phyloP scores from a whole-genome alignment of 1,284 basidiomycete species.

The Irpex rosettiformis region DNA sequence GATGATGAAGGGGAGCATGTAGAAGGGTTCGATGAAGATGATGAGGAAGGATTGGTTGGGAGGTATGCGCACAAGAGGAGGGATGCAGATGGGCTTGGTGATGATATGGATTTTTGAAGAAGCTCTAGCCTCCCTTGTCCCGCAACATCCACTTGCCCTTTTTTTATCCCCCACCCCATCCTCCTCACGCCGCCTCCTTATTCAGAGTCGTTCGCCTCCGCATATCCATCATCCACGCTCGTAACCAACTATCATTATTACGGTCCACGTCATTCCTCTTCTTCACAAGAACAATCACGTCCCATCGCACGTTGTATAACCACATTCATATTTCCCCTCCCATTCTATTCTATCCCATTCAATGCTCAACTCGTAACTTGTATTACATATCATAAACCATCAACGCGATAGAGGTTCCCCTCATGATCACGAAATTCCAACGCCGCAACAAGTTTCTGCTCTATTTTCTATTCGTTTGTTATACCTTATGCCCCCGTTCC shows the following conservation, averaged over 20 bases:
- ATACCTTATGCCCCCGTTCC: too few species aligned
- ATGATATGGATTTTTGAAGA: constrained; percentile 22
- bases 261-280: not conserved
- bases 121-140: constrained; percentile 13
- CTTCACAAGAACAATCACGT: not conserved
- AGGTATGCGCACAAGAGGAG: constrained; percentile 57
- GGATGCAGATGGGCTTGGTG: constrained; percentile 43
- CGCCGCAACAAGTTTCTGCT: not conserved
- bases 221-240: not conserved
- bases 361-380: too few species aligned
- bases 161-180: not conserved
- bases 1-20: constrained; percentile 40
- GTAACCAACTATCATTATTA: constrained; percentile 8
- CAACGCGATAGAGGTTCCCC: not conserved
- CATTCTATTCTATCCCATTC: not conserved
- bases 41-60: constrained; percentile 57
- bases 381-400: not conserved
- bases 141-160: not conserved
- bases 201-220: not conserved
- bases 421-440: not conserved
- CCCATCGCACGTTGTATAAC: not conserved
- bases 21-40: constrained; percentile 65
- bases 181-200: not conserved
- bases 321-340: not conserved
- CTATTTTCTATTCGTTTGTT: constrained; percentile 1